Evolutionary conservation across 2,329 filamentous ascomycete genomes (phyloP).

Genomic region (Tolypocladium tundrense): DNA sequence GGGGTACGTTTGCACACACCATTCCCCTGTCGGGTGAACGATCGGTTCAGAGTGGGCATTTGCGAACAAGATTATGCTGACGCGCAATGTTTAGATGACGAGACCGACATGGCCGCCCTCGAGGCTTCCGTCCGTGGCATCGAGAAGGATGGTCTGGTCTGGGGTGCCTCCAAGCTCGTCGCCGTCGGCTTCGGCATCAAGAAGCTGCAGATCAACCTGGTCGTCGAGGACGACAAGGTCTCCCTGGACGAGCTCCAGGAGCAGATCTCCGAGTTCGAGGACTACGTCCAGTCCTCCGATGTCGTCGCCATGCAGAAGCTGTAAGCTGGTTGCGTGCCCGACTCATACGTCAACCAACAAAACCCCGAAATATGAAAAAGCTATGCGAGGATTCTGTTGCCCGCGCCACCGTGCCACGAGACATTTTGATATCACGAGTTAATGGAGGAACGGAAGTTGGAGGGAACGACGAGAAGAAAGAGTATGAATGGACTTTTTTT

Average conservation of each 20-base stretch:
- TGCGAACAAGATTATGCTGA: neutral
- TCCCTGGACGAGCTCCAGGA: constrained; percentile 79
- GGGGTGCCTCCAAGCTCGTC: constrained; percentile 86
- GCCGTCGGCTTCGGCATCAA: constrained; percentile 94
- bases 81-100: constrained; percentile 54
- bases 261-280: constrained; percentile 73
- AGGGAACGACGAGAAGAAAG: neutral
- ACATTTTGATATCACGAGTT: constrained; percentile 1
- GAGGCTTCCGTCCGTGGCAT: constrained; percentile 74
- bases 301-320: constrained; percentile 87
- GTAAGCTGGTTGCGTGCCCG: constrained; percentile 36
- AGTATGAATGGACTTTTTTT: neutral
- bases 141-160: constrained; percentile 87
- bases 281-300: constrained; percentile 93
- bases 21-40: neutral
- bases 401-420: neutral
- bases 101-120: constrained; percentile 81
- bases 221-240: constrained; percentile 95
- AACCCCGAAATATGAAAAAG: neutral
- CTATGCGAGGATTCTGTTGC: neutral
- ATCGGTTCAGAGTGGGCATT: neutral
- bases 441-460: neutral
- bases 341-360: neutral
- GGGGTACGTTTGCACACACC: constrained; percentile 57
- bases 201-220: constrained; percentile 98